These are phyloP conservation scores for Ustilago loliicola DNA, from an alignment of 1,284 basidiomycete species.

Conservation along the genomic window DNA sequence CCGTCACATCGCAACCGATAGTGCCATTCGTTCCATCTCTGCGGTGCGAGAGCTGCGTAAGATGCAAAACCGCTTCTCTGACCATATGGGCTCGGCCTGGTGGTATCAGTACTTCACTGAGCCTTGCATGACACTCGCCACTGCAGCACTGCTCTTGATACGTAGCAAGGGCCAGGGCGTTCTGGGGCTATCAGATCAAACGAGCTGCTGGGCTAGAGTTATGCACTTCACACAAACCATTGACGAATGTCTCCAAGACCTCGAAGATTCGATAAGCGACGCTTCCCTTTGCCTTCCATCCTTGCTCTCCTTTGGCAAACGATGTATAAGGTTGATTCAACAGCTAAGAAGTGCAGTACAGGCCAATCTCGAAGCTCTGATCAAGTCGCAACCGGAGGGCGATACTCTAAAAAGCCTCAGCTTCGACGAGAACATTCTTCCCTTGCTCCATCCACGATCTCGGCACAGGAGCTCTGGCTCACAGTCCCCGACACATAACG, in stretches of 20 bases:
- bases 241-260: slow-evolving; percentile 38
- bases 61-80: slow-evolving; percentile 44
- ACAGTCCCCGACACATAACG: background rate
- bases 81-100: slow-evolving; percentile 45
- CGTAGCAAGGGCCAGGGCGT: slow-evolving; percentile 48
- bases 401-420: slow-evolving; percentile 9
- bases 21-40: slow-evolving; percentile 36
- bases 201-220: slow-evolving; percentile 44
- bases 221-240: slow-evolving; percentile 41
- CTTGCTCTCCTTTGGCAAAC: slow-evolving; percentile 33
- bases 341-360: slow-evolving; percentile 37
- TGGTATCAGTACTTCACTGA: slow-evolving; percentile 54
- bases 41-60: slow-evolving; percentile 33
- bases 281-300: slow-evolving; percentile 21
- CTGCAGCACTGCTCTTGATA: slow-evolving; percentile 42
- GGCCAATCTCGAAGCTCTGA: slow-evolving; percentile 36
- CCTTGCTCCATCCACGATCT: slow-evolving; percentile 45
- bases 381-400: slow-evolving; percentile 24
- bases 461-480: slow-evolving; percentile 19
- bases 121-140: slow-evolving; percentile 54
- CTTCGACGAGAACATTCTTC: slow-evolving; percentile 33
- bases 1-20: slow-evolving; percentile 47
- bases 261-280: slow-evolving; percentile 30
- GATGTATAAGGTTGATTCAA: slow-evolving; percentile 36
- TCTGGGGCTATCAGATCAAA: slow-evolving; percentile 28